Conservation (phyloP, 169 alveolate species). For the Neospora caninum region DNA sequence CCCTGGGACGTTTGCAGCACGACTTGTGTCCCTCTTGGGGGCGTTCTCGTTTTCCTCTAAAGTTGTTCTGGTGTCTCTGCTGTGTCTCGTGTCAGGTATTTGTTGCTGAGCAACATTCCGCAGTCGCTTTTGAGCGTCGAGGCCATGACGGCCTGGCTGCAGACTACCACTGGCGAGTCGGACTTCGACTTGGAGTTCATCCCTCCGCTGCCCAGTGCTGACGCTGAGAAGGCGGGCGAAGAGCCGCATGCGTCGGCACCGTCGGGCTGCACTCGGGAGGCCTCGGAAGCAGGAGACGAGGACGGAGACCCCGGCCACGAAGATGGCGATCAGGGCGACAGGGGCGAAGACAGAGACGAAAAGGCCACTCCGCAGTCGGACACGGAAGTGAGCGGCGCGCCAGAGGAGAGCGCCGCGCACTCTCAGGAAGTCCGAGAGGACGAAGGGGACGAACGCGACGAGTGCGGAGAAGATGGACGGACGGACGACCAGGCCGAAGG, state of each 20-base stretch:
- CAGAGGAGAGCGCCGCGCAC: neutral
- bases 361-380: slow-evolving; percentile 16
- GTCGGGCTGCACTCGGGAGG: neutral
- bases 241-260: neutral
- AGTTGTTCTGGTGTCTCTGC: neutral
- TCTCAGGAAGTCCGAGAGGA: neutral
- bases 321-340: neutral
- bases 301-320: neutral
- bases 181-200: slow-evolving; percentile 21
- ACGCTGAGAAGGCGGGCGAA: neutral
- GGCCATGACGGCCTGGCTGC: neutral
- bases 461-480: neutral
- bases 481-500: neutral
- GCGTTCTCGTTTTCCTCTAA: too few species aligned
- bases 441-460: neutral
- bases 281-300: neutral
- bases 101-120: slow-evolving; percentile 15
- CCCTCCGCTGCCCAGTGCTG: neutral
- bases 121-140: neutral
- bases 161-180: neutral
- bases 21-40: too few species aligned
- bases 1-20: too few species aligned
- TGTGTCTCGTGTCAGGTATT: neutral
- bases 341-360: neutral
- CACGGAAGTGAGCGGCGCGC: neutral